Base-by-base conservation (phyloP, 257 asterid genomes). In the Nicotiana benthamiana region DNA sequence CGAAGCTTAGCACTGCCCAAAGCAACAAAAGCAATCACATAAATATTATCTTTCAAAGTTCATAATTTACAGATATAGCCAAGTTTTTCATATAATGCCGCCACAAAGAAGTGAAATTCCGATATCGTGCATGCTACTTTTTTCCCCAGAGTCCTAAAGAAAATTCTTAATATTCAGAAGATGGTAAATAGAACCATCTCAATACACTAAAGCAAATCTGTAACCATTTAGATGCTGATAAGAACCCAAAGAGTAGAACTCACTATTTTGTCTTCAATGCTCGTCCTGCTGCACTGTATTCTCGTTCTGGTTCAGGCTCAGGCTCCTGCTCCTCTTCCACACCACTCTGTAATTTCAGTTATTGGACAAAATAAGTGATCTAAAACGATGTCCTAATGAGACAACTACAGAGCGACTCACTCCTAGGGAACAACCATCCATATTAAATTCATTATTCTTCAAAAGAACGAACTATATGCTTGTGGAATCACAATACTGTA, bases 181-280 rank as follows among this genome's bases (percentile, higher is more conserved):
- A 48, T 74, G 43, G 48, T 40, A 40, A 40, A 40, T 40, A 40
- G 48, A 48, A 72, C 46, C 62, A 74, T 48, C 43, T 16, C 26
- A 48, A 74, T 48, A 26, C 26, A 7, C 62, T 48, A 26, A 48
- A 74, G 79, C 62, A 26, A 74, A 74, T 16, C 52, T 9, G 26
- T 48, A 3, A 22, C 9, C 26, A 51, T 32, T 48, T 28, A 48
- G 75, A 64, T 79, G 70, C 26, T 60, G 77, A 79, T 79, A 46
- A 61, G 52, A 79, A 62, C 57, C n/a, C 17, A 57, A 64, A 79
- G 79, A 43, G 16, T 28, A 30, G 67, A 81, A 92, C 99, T 92
- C 85, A 94, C 98, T 82, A 96, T 91, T 94, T 96, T 60, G 89
- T 92, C 89, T 94, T 96, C 40, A 88, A 88, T 78, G 97, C 97